These are phyloP conservation scores for Punica granatum DNA, from an alignment of 345 rosid genomes.

Conservation along the genomic window DNA sequence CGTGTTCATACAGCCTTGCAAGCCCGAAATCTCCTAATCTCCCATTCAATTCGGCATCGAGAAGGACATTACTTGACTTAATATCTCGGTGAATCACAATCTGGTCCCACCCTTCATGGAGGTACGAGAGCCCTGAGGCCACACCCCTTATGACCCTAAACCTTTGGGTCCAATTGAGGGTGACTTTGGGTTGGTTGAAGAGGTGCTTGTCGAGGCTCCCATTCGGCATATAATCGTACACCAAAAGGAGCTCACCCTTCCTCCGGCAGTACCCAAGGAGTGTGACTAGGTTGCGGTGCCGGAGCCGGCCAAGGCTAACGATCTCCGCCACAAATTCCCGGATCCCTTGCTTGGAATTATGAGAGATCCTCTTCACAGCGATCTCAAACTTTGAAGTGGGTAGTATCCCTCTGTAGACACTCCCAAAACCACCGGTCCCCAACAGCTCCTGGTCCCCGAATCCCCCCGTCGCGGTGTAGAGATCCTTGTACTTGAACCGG, in stretches of 20 bases:
- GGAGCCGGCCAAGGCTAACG: constrained; percentile 33
- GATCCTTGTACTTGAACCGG: constrained; percentile 52
- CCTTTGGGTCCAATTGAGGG: constrained; percentile 34
- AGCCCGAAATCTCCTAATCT: constrained; percentile 46
- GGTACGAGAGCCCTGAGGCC: constrained; percentile 33
- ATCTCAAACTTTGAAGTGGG: constrained; percentile 34
- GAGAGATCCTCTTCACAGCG: constrained; percentile 65
- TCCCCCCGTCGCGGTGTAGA: constrained; percentile 57
- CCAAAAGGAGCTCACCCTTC: constrained; percentile 41
- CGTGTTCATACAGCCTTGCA: constrained; percentile 32
- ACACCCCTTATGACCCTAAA: constrained; percentile 29
- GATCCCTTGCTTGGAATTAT: constrained; percentile 19
- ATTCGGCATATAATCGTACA: constrained; percentile 51
- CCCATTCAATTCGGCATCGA: constrained; percentile 29
- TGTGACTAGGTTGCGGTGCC: constrained; percentile 46
- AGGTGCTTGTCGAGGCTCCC: constrained; percentile 50
- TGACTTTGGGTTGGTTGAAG: constrained; percentile 16
- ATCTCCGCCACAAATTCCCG: constrained; percentile 43
- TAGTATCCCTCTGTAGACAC: constrained; percentile 50
- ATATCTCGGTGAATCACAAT: constrained; percentile 40
- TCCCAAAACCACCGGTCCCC: constrained; percentile 63
- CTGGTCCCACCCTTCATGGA: constrained; percentile 41
- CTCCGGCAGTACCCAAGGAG: constrained; percentile 51
- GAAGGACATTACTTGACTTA: constrained; percentile 38
- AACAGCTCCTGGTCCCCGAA: constrained; percentile 47